phyloP scores from a whole-genome alignment of 2,329 filamentous ascomycete genomes.

The Chaetomiaceae sp. region DNA sequence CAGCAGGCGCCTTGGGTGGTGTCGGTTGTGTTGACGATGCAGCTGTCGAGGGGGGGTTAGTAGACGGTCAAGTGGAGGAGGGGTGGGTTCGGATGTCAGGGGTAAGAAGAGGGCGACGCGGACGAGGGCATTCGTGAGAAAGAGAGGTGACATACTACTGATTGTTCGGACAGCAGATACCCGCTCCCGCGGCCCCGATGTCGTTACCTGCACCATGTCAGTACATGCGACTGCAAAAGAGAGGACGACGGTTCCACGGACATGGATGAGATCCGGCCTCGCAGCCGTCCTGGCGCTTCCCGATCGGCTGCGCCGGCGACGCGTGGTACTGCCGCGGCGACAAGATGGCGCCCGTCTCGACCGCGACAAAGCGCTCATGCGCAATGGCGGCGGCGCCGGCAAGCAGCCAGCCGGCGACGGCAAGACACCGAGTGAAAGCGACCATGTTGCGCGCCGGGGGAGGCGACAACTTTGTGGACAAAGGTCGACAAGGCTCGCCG shows the following conservation, averaged over 20 bases:
- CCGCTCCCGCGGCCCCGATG: slow-evolving; percentile 16
- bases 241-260: neutral
- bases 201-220: slow-evolving; percentile 18
- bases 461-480: too few species aligned
- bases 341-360: slow-evolving; percentile 22
- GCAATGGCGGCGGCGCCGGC: slow-evolving; percentile 6
- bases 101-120: neutral
- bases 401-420: slow-evolving; percentile 17
- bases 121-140: too few species aligned
- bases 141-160: slow-evolving; percentile 19
- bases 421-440: slow-evolving; percentile 1
- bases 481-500: neutral
- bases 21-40: slow-evolving; percentile 29
- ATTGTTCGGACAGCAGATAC: slow-evolving; percentile 20
- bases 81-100: neutral
- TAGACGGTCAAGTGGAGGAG: neutral
- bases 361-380: slow-evolving; percentile 19
- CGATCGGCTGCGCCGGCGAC: slow-evolving; percentile 14
- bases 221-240: neutral
- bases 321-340: slow-evolving; percentile 21
- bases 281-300: slow-evolving; percentile 19
- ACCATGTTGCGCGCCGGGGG: slow-evolving; percentile 7
- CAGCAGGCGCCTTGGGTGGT: slow-evolving; percentile 30
- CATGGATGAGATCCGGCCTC: slow-evolving; percentile 19
- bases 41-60: slow-evolving; percentile 21